These are phyloP conservation scores for Penicillium sp. DNA, from an alignment of 2,329 filamentous ascomycete species.

Conservation along the genomic window DNA sequence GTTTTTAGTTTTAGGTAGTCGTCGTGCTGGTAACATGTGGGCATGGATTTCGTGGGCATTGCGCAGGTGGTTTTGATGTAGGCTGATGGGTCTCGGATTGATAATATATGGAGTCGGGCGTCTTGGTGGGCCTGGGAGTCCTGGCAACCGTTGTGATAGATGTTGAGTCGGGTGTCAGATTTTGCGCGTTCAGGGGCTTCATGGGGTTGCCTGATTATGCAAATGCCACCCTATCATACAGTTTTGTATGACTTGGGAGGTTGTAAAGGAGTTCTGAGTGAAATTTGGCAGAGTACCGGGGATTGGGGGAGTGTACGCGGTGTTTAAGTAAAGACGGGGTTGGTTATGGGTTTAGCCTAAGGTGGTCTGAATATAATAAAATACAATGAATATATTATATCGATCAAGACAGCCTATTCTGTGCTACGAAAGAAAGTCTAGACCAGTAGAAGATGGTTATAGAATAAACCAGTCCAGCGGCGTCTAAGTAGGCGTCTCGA, in stretches of 20 bases:
- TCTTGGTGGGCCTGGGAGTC: slow-evolving; percentile 5
- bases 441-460: neutral
- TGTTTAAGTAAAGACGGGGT: neutral
- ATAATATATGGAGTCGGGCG: slow-evolving; percentile 7
- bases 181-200: slow-evolving; percentile 6
- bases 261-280: neutral
- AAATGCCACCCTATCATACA: neutral
- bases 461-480: neutral
- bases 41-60: slow-evolving; percentile 3
- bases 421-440: neutral
- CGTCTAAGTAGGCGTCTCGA: neutral
- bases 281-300: neutral
- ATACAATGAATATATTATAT: neutral
- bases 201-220: neutral
- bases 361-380: neutral
- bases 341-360: neutral
- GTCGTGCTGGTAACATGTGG: slow-evolving; percentile 6
- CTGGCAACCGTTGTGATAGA: slow-evolving; percentile 11
- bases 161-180: neutral
- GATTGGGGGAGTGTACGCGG: neutral
- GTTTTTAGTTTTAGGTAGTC: slow-evolving; percentile 1
- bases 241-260: neutral
- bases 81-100: slow-evolving; percentile 5
- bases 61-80: slow-evolving; percentile 1
- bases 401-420: neutral